A percentile compares a stretch with the other conserved stretches of the same genome.
These are phyloP conservation scores for Talaromyces sp. DNA, from an alignment of 2,329 filamentous ascomycete species.

Conservation along the genomic window DNA sequence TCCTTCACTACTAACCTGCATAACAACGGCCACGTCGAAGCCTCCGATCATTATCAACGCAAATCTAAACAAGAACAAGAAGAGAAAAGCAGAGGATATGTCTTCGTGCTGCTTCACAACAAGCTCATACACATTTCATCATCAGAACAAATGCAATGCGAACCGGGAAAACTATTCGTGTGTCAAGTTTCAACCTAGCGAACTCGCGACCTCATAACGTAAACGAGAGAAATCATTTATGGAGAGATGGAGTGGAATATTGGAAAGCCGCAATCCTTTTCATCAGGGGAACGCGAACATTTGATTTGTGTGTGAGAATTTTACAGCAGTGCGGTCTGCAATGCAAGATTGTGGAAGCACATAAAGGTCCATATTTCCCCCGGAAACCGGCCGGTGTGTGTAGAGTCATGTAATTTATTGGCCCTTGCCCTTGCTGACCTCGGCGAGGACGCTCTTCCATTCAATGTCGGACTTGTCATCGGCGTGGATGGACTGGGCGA, in stretches of 20 bases:
- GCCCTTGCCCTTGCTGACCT: conserved; percentile 44
- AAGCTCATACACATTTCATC: conserved; percentile 10
- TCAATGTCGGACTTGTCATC: conserved; percentile 45
- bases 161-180: background rate
- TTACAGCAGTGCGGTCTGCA: conserved; percentile 13
- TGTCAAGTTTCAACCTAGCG: background rate
- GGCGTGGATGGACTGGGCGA: conserved; percentile 42
- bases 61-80: background rate
- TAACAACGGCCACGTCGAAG: background rate
- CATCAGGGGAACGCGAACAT: conserved; percentile 3
- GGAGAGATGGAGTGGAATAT: background rate
- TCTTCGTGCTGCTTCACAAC: conserved; percentile 3
- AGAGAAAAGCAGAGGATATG: background rate
- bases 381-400: conserved; percentile 7
- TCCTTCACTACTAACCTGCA: background rate
- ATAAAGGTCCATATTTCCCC: background rate
- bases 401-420: conserved; percentile 32
- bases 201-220: background rate
- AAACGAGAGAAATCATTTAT: conserved; percentile 10
- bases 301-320: conserved; percentile 7
- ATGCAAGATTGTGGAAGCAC: conserved; percentile 8
- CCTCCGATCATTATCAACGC: background rate
- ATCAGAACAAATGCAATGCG: background rate
- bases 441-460: conserved; percentile 41
- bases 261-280: conserved; percentile 1